Conservation (phyloP, 495 filamentous ascomycete genomes). For the Podospora bellae-mahoneyi region DNA sequence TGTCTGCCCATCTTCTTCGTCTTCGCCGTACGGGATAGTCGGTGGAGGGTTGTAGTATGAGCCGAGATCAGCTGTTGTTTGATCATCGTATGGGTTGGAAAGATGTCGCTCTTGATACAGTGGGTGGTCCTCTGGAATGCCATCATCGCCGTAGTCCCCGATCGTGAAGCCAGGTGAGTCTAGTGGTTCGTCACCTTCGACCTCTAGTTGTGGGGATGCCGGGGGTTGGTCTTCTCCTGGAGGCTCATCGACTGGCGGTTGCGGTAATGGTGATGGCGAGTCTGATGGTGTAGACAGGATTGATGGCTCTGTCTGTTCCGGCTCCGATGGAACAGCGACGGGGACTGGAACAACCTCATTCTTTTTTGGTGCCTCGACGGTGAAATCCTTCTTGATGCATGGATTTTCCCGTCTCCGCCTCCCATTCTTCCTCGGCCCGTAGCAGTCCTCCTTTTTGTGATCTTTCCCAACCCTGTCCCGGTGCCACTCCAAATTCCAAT, state of each 20-base stretch:
- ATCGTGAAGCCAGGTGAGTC: constrained; percentile 11
- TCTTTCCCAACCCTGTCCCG: constrained; percentile 12
- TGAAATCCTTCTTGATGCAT: constrained; percentile 20
- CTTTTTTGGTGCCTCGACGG: neutral
- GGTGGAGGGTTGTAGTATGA: constrained; percentile 17
- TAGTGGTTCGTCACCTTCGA: constrained; percentile 8
- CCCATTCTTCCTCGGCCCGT: constrained; percentile 16
- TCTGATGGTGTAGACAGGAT: neutral
- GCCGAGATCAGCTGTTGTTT: constrained; percentile 9
- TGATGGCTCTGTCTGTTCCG: neutral
- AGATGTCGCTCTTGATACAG: neutral
- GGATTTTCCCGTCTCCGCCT: constrained; percentile 21
- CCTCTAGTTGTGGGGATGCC: neutral
- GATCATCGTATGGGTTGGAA: neutral
- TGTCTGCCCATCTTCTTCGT: constrained; percentile 5
- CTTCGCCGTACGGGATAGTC: neutral
- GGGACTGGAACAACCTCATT: constrained; percentile 1
- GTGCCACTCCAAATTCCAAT: constrained; percentile 25
- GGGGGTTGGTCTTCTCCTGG: neutral
- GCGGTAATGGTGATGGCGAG: neutral
- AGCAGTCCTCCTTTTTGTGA: constrained; percentile 22
- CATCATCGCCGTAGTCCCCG: constrained; percentile 11
- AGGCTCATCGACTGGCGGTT: neutral
- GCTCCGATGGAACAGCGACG: neutral
- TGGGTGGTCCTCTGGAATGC: neutral